Base-by-base conservation (phyloP, 345 rosid species). In the Aquilaria sinensis region DNA sequence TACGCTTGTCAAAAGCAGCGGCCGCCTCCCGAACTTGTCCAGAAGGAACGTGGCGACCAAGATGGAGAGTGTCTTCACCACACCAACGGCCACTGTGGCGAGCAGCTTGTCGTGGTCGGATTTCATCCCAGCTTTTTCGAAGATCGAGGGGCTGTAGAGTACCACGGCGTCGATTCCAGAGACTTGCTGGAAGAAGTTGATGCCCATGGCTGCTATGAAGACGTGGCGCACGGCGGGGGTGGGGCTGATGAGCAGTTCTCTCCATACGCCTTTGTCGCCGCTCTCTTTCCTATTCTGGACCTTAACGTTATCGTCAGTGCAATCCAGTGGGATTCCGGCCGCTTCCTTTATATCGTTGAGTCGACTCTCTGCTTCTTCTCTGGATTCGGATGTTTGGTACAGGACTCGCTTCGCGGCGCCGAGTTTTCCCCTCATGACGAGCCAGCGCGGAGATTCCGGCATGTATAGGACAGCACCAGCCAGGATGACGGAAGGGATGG, bases 131-230 rank as follows among this genome's bases (percentile, higher is more conserved):
- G 80, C 87, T 2, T 59, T 71, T 16, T 63, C 70, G 72, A 86
- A 81, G 51, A 83, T 77, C 60, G 73, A 69, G 1, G 87, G 92
- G 63, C 81, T 75, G 77, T 83, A 83, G 65, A 80, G 80, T 5
- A 86, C 75, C 11, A 75, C 85, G 0, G 87, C 92, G 53, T 86
- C 84, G 9, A 79, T 72, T 2, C 89, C 89, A 9, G 89, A 81
- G 34, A 83, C 85, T 67, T 87, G 89, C 89, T 73, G 77, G 67
- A 84, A 87, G 74, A 84, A 84, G 72, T 87, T 80, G 23, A 84
- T 61, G 12, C 84, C 86, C 11, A 76, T 65, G 31, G 90, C 86
- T 0, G 84, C 71, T 9, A 81, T 51, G 9, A 87, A 74, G 29
- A 65, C 34, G 10, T 62, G 37, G 10, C 62, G 69, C 51, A 82